Conservation (phyloP, 2,329 filamentous ascomycete species). For the Tolypocladium tropicale region DNA sequence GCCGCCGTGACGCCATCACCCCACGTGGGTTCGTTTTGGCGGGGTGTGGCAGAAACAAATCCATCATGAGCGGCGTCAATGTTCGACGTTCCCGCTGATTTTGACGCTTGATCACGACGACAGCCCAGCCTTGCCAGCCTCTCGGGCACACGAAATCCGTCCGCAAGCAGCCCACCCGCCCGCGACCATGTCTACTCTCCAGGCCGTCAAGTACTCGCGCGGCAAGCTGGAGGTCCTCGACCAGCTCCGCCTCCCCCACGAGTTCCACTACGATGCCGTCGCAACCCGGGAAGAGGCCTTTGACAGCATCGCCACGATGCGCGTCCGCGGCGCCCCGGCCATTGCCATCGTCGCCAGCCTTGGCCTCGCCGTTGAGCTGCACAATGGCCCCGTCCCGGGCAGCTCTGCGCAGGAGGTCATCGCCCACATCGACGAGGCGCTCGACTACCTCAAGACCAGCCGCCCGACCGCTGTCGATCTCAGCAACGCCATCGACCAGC, state of each 20-base stretch:
- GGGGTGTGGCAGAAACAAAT: background rate
- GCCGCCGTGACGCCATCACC: background rate
- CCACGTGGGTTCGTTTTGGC: background rate
- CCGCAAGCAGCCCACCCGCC: no score
- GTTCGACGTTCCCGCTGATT: no score
- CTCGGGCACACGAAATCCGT: no score
- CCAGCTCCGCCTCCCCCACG: constrained; percentile 73
- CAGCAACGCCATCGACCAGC: constrained; percentile 74
- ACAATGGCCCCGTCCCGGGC: constrained; percentile 38
- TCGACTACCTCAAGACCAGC: constrained; percentile 81
- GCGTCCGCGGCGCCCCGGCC: constrained; percentile 71
- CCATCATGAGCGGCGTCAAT: no score
- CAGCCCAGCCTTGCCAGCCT: no score
- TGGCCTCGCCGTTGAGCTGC: constrained; percentile 75
- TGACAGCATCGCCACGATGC: constrained; percentile 74
- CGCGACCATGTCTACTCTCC: constrained; percentile 41
- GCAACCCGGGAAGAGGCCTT: constrained; percentile 65
- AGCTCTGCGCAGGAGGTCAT: constrained; percentile 46
- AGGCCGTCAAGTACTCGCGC: constrained; percentile 67
- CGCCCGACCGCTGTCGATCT: constrained; percentile 93
- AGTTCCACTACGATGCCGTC: constrained; percentile 67
- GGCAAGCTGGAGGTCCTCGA: constrained; percentile 70
- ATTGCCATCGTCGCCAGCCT: constrained; percentile 97
- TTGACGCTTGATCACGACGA: background rate
- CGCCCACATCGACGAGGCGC: constrained; percentile 60